phyloP scores from a whole-genome alignment of 2,329 filamentous ascomycete genomes.

The Colletotrichum sp. region DNA sequence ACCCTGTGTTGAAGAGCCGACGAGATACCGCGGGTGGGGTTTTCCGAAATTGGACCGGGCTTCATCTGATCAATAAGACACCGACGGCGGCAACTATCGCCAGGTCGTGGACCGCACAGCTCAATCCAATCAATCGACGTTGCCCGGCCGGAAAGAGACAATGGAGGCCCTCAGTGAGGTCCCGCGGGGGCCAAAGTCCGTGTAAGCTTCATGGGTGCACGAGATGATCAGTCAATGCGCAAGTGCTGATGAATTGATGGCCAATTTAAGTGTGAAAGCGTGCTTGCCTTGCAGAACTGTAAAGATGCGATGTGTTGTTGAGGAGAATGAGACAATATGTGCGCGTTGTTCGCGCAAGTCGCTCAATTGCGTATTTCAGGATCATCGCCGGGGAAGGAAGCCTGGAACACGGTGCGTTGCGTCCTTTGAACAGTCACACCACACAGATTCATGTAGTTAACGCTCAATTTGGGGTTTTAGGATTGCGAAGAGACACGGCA shows the following conservation, averaged over 20 bases:
- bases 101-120: background rate
- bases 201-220: background rate
- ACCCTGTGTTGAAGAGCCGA: background rate
- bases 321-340: slow-evolving; percentile 28
- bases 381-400: slow-evolving; percentile 44
- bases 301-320: slow-evolving; percentile 41
- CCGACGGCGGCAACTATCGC: background rate
- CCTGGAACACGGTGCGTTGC: slow-evolving; percentile 34
- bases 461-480: background rate
- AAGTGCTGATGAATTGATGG: background rate
- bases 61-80: background rate
- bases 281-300: slow-evolving; percentile 41
- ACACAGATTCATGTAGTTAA: background rate
- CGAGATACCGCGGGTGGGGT: background rate
- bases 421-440: background rate
- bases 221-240: background rate
- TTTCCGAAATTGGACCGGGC: background rate
- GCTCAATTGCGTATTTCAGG: slow-evolving; percentile 39
- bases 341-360: slow-evolving; percentile 41
- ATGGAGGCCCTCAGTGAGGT: background rate
- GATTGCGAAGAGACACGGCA: background rate
- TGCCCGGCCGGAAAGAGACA: background rate
- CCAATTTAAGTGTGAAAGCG: slow-evolving; percentile 24
- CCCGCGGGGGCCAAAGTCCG: background rate
- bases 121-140: background rate